Percentiles rank a stretch among this genome's conserved stretches.
phyloP scores from a whole-genome alignment of 768 basidiomycete species.

The Clavulina sp. region DNA sequence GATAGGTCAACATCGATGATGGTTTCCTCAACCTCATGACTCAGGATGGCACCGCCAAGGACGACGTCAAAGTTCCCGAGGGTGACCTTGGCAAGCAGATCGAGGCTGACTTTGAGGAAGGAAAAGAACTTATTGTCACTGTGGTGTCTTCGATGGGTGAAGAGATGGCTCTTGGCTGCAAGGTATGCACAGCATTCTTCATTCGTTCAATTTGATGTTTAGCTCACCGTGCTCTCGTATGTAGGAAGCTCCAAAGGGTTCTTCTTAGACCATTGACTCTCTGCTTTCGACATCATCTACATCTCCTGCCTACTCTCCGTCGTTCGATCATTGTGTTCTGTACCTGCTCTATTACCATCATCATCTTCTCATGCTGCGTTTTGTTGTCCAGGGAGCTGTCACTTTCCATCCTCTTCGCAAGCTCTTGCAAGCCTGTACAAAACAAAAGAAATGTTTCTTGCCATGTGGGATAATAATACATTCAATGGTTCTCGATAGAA shows the following conservation, averaged over 20 bases:
- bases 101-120: constrained; percentile 50
- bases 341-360: neutral
- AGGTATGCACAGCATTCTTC: constrained; percentile 94
- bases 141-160: constrained; percentile 82
- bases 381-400: neutral
- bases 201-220: no score
- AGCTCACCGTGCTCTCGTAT: no score
- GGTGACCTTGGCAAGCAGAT: constrained; percentile 63
- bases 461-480: no score
- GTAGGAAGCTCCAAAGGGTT: neutral
- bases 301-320: neutral
- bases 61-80: constrained; percentile 91
- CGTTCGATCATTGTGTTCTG: neutral
- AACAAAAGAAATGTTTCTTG: no score
- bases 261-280: neutral
- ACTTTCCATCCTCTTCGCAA: neutral
- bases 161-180: constrained; percentile 77
- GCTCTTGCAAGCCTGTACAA: no score
- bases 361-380: neutral
- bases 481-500: neutral
- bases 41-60: constrained; percentile 61
- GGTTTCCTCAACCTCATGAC: constrained; percentile 91
- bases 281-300: neutral
- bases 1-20: constrained; percentile 75
- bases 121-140: constrained; percentile 78